These are phyloP conservation scores for Cochlearia excelsa DNA, from an alignment of 345 rosid genomes.

Conservation along the genomic window DNA sequence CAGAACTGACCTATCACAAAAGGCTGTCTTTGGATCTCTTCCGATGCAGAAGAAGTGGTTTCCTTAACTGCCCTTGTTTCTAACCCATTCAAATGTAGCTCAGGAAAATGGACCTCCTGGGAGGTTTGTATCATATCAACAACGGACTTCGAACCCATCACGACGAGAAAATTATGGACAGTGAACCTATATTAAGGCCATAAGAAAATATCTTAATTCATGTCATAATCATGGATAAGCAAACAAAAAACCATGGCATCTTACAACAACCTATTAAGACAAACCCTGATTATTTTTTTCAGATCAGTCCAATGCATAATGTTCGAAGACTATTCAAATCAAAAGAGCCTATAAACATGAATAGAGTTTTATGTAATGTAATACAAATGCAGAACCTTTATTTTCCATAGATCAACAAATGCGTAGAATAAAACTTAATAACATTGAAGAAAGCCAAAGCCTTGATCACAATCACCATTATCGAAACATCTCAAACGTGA, in stretches of 20 bases:
- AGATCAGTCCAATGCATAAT: not conserved
- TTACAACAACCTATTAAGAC: slow-evolving; percentile 3
- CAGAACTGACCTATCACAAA: slow-evolving; percentile 76
- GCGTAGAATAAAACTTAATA: not conserved
- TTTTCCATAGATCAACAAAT: slow-evolving; percentile 19
- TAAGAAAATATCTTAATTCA: slow-evolving; percentile 4
- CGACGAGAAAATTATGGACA: slow-evolving; percentile 6
- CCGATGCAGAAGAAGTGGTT: slow-evolving; percentile 43
- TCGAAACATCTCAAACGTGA: too few relatives aligned
- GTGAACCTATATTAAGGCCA: not conserved
- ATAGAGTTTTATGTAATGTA: not conserved
- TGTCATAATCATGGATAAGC: slow-evolving; percentile 18
- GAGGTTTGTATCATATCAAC: slow-evolving; percentile 90
- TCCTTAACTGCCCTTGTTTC: slow-evolving; percentile 43
- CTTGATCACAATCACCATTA: too few relatives aligned
- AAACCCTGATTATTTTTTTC: not conserved
- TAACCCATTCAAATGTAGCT: slow-evolving; percentile 57
- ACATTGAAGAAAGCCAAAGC: not conserved
- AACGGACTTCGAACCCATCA: slow-evolving; percentile 46
- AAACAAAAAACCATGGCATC: slow-evolving; percentile 10
- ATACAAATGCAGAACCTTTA: not conserved
- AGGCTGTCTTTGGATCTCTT: slow-evolving; percentile 67
- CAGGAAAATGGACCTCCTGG: slow-evolving; percentile 80
- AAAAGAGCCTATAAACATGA: not conserved
- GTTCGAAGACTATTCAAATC: not conserved